Evolutionary conservation across 2,329 filamentous ascomycete genomes (phyloP).

Genomic region (Daldinia sp.): DNA sequence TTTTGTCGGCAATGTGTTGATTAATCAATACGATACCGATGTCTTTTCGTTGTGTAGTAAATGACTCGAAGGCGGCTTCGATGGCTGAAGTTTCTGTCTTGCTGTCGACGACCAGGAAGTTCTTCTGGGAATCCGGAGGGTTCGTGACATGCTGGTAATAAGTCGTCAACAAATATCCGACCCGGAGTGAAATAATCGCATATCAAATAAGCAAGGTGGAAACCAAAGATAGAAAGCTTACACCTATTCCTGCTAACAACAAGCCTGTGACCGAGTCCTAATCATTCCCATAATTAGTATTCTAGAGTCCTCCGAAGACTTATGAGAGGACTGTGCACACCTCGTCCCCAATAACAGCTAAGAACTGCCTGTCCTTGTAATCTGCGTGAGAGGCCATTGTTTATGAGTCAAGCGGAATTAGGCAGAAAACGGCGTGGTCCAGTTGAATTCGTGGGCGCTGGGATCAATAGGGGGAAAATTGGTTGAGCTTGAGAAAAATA

Average conservation of each 20-base stretch:
- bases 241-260: slow-evolving; percentile 92
- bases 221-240: slow-evolving; percentile 51
- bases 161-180: slow-evolving; percentile 1
- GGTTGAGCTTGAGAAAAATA: slow-evolving; percentile 2
- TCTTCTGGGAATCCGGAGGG: slow-evolving; percentile 90
- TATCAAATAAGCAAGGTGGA: neutral
- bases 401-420: slow-evolving; percentile 15
- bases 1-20: slow-evolving; percentile 96
- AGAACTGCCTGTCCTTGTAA: slow-evolving; percentile 89
- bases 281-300: slow-evolving; percentile 1
- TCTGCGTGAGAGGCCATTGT: slow-evolving; percentile 62
- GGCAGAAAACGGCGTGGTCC: slow-evolving; percentile 2
- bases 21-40: slow-evolving; percentile 98
- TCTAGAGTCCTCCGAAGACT: slow-evolving; percentile 11
- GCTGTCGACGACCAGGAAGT: slow-evolving; percentile 94
- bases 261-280: slow-evolving; percentile 97
- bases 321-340: slow-evolving; percentile 55
- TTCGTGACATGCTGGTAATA: slow-evolving; percentile 81
- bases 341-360: slow-evolving; percentile 98
- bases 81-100: slow-evolving; percentile 92
- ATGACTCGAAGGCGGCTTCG: slow-evolving; percentile 87
- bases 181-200: neutral
- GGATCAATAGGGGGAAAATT: neutral
- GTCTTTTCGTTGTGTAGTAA: slow-evolving; percentile 90
- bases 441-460: slow-evolving; percentile 6